Conservation (phyloP, 1,284 basidiomycete genomes). For the Chondrostereum purpureum region DNA sequence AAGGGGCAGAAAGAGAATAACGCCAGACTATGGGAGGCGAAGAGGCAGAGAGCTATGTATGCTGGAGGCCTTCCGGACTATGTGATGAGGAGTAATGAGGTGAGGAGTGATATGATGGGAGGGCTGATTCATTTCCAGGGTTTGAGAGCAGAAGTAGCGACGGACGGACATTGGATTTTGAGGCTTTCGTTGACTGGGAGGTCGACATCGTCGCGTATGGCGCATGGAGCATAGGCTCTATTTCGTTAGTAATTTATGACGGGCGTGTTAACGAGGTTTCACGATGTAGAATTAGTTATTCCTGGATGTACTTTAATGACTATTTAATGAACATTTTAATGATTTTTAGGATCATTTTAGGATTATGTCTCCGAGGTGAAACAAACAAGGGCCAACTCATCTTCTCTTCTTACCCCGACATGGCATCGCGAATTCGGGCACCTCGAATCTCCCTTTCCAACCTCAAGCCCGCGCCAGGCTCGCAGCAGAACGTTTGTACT, state of each 20-base stretch:
- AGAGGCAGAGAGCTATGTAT: background rate
- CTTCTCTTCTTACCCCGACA: slow-evolving; percentile 5
- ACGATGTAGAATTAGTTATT: too few species aligned
- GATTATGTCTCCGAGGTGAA: too few species aligned
- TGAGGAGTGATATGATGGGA: background rate
- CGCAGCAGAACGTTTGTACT: slow-evolving; percentile 55
- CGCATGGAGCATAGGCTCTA: background rate
- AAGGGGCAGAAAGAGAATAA: background rate
- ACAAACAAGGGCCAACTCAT: background rate
- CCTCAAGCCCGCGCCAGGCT: slow-evolving; percentile 53
- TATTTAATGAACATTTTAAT: too few species aligned
- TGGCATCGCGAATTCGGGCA: slow-evolving; percentile 25
- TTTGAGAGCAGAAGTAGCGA: background rate
- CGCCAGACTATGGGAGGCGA: background rate
- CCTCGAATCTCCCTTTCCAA: slow-evolving; percentile 52
- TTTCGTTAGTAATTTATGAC: background rate
- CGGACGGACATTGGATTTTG: background rate
- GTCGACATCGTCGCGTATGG: background rate
- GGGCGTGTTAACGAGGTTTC: too few species aligned
- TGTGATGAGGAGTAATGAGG: background rate
- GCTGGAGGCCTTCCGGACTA: background rate
- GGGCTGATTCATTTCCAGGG: background rate
- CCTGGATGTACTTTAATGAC: too few species aligned
- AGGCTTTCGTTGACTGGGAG: background rate
- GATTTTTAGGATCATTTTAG: too few species aligned